Base-by-base conservation (phyloP, 768 basidiomycete genomes). In the Russula dissimulans region DNA sequence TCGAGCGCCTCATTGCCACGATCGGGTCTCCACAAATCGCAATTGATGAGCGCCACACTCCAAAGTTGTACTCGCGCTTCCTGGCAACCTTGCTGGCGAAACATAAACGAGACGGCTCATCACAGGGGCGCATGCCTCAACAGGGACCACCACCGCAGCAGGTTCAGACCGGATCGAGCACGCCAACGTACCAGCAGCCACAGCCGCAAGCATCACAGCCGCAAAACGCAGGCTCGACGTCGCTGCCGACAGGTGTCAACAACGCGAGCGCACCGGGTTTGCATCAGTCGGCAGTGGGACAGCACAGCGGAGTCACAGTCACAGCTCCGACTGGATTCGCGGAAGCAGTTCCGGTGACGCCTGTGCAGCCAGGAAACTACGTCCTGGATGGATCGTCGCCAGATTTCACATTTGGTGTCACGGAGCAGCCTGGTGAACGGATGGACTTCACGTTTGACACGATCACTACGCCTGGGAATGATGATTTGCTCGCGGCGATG, bases 41-140 rank as follows among this genome's bases (percentile, higher is more conserved):
- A 18, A 79, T 92, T 60, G 91, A 93, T 71, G 85, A 88, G 31
- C 83, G 84, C 17, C 89, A 92, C 67, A 87, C 86, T 0, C 90
- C 89, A 1, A 86, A 83, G 69, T 74, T 91, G 5, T 91, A 90
- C 70, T 82, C 90, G 0, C 84, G 82, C 50, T 92, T 92, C 79
- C 76, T 93, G 48, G 80, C 81, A 46, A 82, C 84, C 39, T 77
- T 92, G 5, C 77, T 92, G 8, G 80, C 80, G 15, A 79, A 79
- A n/a, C 81, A 64, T 54, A 60, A 57, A 15, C 62, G 73, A 29
- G 68, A 65, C 18, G 66, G 68, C 54, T 29, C 54, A 4, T 43
- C 56, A 32, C 46, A 6, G n/a, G 60, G 59, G n/a, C 60, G 58
- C 38, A 44, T 45, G 48, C 64, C 31, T 15, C 54, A 43, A 53